Percentiles rank a stretch among this genome's conserved stretches.
Conservation (phyloP, 164 flowering plant genomes). For the Malania oleifera region DNA sequence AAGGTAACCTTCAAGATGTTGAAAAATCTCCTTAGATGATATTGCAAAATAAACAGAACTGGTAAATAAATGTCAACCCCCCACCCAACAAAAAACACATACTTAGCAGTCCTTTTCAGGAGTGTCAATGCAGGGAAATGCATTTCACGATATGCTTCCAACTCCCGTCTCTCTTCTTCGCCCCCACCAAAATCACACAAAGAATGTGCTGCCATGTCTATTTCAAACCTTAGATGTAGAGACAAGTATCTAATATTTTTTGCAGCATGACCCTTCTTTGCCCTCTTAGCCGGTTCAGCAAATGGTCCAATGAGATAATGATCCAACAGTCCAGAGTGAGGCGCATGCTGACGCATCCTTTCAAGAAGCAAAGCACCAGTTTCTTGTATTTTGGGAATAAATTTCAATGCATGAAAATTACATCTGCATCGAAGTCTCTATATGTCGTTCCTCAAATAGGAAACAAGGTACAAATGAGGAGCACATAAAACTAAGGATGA, state of each 20-base stretch:
- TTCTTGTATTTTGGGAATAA: slow-evolving; percentile 90
- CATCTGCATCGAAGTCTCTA: slow-evolving; percentile 99
- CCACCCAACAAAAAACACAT: slow-evolving; percentile 21
- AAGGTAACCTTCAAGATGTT: slow-evolving; percentile 61
- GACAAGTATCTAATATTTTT: slow-evolving; percentile 70
- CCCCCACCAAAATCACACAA: slow-evolving; percentile 97
- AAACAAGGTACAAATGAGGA: slow-evolving; percentile 18
- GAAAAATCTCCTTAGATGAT: slow-evolving; percentile 1
- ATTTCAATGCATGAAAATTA: slow-evolving; percentile 90
- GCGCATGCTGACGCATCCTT: slow-evolving; percentile 59
- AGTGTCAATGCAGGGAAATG: slow-evolving; percentile 83
- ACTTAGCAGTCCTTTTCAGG: slow-evolving; percentile 56
- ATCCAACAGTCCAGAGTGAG: slow-evolving; percentile 59
- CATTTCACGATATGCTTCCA: slow-evolving; percentile 79
- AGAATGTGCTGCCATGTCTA: slow-evolving; percentile 99
- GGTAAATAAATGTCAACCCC: not conserved
- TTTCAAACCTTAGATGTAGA: slow-evolving; percentile 91
- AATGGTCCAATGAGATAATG: slow-evolving; percentile 69
- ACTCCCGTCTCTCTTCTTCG: slow-evolving; percentile 67
- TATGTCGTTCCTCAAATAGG: slow-evolving; percentile 62
- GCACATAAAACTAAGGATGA: slow-evolving; percentile 8
- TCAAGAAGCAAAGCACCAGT: slow-evolving; percentile 73
- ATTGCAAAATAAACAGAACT: not conserved
- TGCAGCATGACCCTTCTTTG: slow-evolving; percentile 17
- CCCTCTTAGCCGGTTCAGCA: slow-evolving; percentile 30